Percentiles rank a stretch among this genome's conserved stretches.
Conservation (phyloP, 805 yeast species). For the Lipomyces chichibuensis region DNA sequence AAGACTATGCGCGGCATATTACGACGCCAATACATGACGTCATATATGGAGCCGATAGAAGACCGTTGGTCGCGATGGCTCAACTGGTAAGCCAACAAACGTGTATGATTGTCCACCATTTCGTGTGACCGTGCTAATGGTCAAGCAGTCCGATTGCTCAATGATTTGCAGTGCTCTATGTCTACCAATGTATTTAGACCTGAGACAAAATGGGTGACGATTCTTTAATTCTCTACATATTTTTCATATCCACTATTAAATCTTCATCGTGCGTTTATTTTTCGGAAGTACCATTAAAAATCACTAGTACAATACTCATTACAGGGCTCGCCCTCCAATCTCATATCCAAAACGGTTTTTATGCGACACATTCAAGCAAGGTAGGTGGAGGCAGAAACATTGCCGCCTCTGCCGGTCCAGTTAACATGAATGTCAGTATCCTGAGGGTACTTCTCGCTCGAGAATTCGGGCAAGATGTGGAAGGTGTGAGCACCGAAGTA, state of each 20-base stretch:
- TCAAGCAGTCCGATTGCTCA: too few relatives aligned
- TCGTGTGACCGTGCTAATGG: too few relatives aligned
- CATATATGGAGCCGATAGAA: too few relatives aligned
- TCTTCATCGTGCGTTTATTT: neutral
- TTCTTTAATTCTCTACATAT: neutral
- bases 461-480: constrained; percentile 87
- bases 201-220: neutral
- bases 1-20: too few relatives aligned
- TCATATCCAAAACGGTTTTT: neutral
- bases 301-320: neutral
- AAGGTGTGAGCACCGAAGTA: constrained; percentile 99
- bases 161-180: neutral
- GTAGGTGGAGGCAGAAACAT: constrained; percentile 92
- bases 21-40: too few relatives aligned
- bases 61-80: too few relatives aligned
- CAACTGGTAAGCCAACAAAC: too few relatives aligned
- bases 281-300: neutral
- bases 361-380: constrained; percentile 63
- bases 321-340: neutral
- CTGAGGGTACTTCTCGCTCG: constrained; percentile 73
- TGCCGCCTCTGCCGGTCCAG: constrained; percentile 99
- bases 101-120: too few relatives aligned
- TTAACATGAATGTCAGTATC: constrained; percentile 88
- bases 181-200: neutral
- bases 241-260: neutral